These are phyloP conservation scores for Serendipita sp. DNA, from an alignment of 768 basidiomycete genomes.

Conservation along the genomic window DNA sequence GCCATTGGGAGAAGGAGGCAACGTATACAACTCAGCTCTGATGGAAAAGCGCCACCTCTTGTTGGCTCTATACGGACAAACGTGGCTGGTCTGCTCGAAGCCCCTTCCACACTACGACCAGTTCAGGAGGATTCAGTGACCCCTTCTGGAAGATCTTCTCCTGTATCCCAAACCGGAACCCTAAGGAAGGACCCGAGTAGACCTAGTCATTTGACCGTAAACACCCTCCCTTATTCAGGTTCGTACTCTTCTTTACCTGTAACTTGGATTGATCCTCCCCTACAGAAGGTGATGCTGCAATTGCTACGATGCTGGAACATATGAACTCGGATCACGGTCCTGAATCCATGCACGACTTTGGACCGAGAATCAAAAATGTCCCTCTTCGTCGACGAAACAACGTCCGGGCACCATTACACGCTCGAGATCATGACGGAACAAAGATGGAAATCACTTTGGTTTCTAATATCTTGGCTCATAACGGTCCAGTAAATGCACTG, in stretches of 20 bases:
- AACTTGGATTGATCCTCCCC: not conserved
- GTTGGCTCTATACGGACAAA: slow-evolving; percentile 74
- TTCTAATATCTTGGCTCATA: slow-evolving; percentile 71
- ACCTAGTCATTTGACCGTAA: not conserved
- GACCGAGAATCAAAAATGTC: slow-evolving; percentile 71
- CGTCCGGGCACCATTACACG: slow-evolving; percentile 47
- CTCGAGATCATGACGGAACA: slow-evolving; percentile 44
- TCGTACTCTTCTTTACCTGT: not conserved
- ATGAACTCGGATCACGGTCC: slow-evolving; percentile 71
- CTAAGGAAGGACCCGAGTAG: slow-evolving; percentile 28
- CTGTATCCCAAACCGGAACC: slow-evolving; percentile 45
- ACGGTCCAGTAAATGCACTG: slow-evolving; percentile 60
- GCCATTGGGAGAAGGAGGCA: slow-evolving; percentile 54
- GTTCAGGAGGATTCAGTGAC: slow-evolving; percentile 35
- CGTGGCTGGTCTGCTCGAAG: slow-evolving; percentile 68
- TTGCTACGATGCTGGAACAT: slow-evolving; percentile 51
- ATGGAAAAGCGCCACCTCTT: slow-evolving; percentile 78
- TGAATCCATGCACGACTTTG: slow-evolving; percentile 82
- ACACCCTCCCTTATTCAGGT: not conserved
- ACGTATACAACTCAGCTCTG: slow-evolving; percentile 27
- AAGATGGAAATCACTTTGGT: slow-evolving; percentile 68
- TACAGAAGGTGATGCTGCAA: not conserved
- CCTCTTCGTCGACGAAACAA: slow-evolving; percentile 64
- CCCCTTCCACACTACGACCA: slow-evolving; percentile 48
- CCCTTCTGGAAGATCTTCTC: slow-evolving; percentile 65